A percentile compares a stretch with the other conserved stretches of the same genome.
Evolutionary conservation across 2,329 filamentous ascomycete genomes (phyloP).

Genomic region (Moelleriella libera): DNA sequence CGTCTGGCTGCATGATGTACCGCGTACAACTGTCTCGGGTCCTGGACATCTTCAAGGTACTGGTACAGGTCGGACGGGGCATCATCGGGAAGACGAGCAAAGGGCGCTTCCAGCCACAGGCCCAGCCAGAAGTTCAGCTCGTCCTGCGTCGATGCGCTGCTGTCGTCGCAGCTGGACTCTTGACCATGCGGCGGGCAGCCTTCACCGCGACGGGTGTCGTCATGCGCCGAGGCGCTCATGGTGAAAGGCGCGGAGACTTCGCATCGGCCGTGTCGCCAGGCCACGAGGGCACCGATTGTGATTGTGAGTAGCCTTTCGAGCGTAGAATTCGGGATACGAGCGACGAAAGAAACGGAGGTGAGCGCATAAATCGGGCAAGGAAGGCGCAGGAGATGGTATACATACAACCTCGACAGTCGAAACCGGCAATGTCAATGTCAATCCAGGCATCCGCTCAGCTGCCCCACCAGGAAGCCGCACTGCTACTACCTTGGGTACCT

Average conservation of each 20-base stretch:
- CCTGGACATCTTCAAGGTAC: slow-evolving; percentile 42
- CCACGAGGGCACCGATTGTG: background rate
- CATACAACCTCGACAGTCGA: too few relatives aligned
- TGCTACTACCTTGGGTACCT: too few relatives aligned
- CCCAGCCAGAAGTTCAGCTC: slow-evolving; percentile 38
- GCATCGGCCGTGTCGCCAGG: slow-evolving; percentile 1
- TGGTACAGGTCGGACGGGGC: slow-evolving; percentile 43
- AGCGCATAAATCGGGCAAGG: too few relatives aligned
- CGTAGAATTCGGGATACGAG: too few relatives aligned
- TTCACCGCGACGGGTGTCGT: slow-evolving; percentile 2
- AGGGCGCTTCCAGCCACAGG: slow-evolving; percentile 47
- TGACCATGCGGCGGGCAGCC: slow-evolving; percentile 1
- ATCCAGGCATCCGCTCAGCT: too few relatives aligned
- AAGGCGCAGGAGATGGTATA: too few relatives aligned
- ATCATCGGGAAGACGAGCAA: slow-evolving; percentile 43
- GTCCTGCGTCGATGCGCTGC: slow-evolving; percentile 5
- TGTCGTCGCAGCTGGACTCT: slow-evolving; percentile 1
- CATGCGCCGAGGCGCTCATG: slow-evolving; percentile 7
- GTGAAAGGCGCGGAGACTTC: background rate
- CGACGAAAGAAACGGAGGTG: too few relatives aligned
- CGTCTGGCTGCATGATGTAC: slow-evolving; percentile 47
- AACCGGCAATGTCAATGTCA: too few relatives aligned
- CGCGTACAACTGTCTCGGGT: slow-evolving; percentile 45
- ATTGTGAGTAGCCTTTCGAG: background rate
- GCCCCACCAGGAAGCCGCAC: too few relatives aligned